Conservation (phyloP, 345 rosid species). For the Mallotus nudiflorus region DNA sequence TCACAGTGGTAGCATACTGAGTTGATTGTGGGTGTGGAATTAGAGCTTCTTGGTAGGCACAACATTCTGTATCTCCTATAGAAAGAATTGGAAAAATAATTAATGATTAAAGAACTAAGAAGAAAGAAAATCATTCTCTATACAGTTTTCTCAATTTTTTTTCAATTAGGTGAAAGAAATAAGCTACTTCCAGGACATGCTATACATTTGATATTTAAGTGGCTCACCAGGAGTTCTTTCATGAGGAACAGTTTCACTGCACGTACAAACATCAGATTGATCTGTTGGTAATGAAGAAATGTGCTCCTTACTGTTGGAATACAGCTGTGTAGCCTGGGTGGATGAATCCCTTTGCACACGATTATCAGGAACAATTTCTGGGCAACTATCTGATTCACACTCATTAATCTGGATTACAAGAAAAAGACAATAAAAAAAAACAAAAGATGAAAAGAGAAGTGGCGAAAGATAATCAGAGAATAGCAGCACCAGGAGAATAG, state of each 20-base stretch:
- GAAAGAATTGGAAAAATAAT: conserved; percentile 1
- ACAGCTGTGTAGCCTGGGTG: conserved; percentile 15
- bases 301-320: conserved; percentile 16
- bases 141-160: not conserved
- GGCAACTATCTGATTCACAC: conserved; percentile 14
- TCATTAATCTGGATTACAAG: conserved; percentile 27
- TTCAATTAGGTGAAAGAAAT: not conserved
- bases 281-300: conserved; percentile 6
- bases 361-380: conserved; percentile 25
- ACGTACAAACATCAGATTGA: conserved; percentile 28
- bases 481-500: not conserved
- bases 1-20: conserved; percentile 58
- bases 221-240: conserved; percentile 36
- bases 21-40: conserved; percentile 65
- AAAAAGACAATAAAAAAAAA: not conserved
- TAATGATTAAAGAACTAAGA: not conserved
- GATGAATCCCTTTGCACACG: conserved; percentile 30
- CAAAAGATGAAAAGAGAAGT: too few species aligned
- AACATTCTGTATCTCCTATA: conserved; percentile 41
- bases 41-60: conserved; percentile 36
- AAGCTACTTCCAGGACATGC: too few species aligned
- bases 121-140: not conserved
- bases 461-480: not conserved
- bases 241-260: conserved; percentile 10
- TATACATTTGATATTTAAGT: too few species aligned